phyloP scores from a whole-genome alignment of 2,329 filamentous ascomycete genomes.

The Curvularia eragrostidis region DNA sequence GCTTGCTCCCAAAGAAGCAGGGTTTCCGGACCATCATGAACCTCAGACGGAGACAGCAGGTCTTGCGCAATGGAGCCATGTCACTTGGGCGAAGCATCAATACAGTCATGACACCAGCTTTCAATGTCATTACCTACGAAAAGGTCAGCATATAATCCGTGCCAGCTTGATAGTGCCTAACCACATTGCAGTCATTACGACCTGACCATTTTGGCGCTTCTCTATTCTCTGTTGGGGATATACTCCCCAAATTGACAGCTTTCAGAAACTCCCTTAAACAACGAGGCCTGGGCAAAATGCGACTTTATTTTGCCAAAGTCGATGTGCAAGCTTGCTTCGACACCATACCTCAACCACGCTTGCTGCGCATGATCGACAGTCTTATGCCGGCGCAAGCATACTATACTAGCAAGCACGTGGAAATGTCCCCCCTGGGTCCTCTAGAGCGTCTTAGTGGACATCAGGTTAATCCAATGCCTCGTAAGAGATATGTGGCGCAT shows the following conservation, averaged over 20 bases:
- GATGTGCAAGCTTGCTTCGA: conserved; percentile 95
- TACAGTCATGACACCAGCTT: conserved; percentile 72
- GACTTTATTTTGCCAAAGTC: conserved; percentile 86
- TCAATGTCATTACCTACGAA: conserved; percentile 79
- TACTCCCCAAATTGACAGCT: conserved; percentile 73
- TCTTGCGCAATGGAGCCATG: conserved; percentile 60
- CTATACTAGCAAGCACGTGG: conserved; percentile 73
- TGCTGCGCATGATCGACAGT: conserved; percentile 70
- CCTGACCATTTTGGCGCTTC: conserved; percentile 75
- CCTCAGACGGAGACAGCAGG: conserved; percentile 69
- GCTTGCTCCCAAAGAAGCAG: conserved; percentile 79
- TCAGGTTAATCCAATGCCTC: conserved; percentile 40
- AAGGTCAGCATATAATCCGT: conserved; percentile 59
- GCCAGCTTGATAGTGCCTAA: conserved; percentile 11
- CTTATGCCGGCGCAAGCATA: conserved; percentile 69
- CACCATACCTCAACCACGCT: conserved; percentile 82
- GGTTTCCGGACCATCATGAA: conserved; percentile 89
- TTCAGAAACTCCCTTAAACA: conserved; percentile 66
- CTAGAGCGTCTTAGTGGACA: conserved; percentile 42
- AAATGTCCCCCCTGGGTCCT: conserved; percentile 64
- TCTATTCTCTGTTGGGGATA: conserved; percentile 80
- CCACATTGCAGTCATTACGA: conserved; percentile 32
- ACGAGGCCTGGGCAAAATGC: conserved; percentile 44
- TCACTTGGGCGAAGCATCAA: conserved; percentile 72
- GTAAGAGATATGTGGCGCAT: conserved; percentile 52